These are phyloP conservation scores for Sporobolomyces pararoseus DNA, from an alignment of 768 basidiomycete genomes.

Conservation along the genomic window DNA sequence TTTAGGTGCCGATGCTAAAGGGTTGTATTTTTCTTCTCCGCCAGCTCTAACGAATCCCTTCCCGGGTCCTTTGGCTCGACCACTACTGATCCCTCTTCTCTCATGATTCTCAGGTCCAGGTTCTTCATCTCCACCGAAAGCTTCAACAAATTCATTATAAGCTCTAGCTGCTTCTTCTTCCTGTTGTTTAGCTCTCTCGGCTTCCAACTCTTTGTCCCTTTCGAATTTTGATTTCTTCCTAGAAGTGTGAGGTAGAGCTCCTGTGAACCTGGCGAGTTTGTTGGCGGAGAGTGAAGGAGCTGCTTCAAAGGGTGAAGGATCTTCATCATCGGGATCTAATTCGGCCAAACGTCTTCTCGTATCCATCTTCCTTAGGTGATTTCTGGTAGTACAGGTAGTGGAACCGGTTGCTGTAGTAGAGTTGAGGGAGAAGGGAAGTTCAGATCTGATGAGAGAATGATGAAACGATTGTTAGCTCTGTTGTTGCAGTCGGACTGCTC, in stretches of 20 bases:
- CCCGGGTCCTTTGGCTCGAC: background rate
- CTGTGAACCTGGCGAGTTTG: constrained; percentile 31
- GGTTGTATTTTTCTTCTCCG: constrained; percentile 56
- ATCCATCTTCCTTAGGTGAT: constrained; percentile 16
- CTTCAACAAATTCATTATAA: constrained; percentile 66
- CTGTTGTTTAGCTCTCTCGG: constrained; percentile 52
- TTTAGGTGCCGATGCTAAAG: constrained; percentile 41
- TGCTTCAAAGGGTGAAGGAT: constrained; percentile 9
- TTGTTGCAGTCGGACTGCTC: too few relatives aligned
- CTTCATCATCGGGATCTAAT: constrained; percentile 12
- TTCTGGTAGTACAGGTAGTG: background rate
- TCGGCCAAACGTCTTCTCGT: constrained; percentile 11
- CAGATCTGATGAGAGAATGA: too few relatives aligned
- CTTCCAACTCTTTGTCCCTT: constrained; percentile 82
- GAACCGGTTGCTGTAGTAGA: background rate
- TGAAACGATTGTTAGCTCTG: too few relatives aligned
- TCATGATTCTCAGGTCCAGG: constrained; percentile 52
- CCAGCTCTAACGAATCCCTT: constrained; percentile 62
- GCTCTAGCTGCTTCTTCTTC: constrained; percentile 55
- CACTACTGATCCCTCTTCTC: constrained; percentile 45
- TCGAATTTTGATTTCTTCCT: constrained; percentile 81
- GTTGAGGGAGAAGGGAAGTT: background rate
- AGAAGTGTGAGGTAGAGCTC: constrained; percentile 8
- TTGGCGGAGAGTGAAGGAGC: constrained; percentile 17
- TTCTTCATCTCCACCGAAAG: constrained; percentile 70